Evolutionary conservation across 805 yeast genomes (phyloP), one percentile per base, ranked within the genome.

Genomic region (Zygosaccharomyces gambellarensis): DNA sequence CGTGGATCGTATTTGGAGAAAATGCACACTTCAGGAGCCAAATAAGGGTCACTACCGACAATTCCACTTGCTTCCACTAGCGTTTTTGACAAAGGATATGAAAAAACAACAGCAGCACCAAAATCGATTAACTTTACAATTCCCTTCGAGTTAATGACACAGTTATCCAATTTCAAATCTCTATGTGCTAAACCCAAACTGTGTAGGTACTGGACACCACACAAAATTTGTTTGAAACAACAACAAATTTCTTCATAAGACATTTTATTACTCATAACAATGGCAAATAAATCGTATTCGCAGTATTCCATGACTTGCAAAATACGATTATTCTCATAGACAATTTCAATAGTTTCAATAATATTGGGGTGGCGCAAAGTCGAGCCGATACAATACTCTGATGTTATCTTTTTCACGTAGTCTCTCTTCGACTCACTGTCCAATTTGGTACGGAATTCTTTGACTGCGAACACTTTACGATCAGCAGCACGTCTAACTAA

Each of bases 241-340:
- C 97, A 90, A 65, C 83, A 82, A 32, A 88, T 78, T 67, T 90
- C 97, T 40, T 76, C 81, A 44, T 76, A 70, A 1, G 83, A 69
- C 97, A 90, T 90, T 60, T 87, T 85, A 58, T 89, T 88, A 46
- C 90, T 83, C 96, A 90, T 90, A 29, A 90, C 97, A 50, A 90
- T 87, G 9, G 97, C 97, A 69, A 90, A 90, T 56, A 90, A 73
- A 65, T 90, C 97, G 64, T 79, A 90, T 57, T 90, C 96, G 67
- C 96, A 90, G 67, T 88, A 90, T 63, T 90, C 97, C 95, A 90
- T 86, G 42, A 90, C 90, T 69, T 90, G 97, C 59, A 85, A 81
- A 50, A 89, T 85, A 49, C 92, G 76, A 54, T 87, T 94, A 57
- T 85, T 82, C 61, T 90, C 97, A 68, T 88, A 89, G 41, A 90